Evolutionary conservation across 1,284 basidiomycete genomes (phyloP).

Genomic region (Ganoderma sinense): DNA sequence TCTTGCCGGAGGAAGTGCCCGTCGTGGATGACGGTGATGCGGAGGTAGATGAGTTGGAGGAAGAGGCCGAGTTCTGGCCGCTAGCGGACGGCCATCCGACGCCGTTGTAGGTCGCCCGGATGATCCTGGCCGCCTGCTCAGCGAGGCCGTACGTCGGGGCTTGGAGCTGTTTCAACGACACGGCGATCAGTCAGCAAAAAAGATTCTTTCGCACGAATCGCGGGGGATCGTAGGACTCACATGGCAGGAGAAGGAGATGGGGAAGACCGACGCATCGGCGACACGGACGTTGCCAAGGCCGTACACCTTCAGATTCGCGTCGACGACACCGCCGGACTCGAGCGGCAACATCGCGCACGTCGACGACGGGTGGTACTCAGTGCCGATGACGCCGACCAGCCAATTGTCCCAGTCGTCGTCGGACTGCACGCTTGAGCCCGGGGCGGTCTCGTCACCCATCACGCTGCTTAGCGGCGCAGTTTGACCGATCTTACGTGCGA

Average conservation of each 20-base stretch:
- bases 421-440: constrained; percentile 47
- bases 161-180: constrained; percentile 47
- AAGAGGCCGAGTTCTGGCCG: constrained; percentile 9
- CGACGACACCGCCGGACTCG: constrained; percentile 70
- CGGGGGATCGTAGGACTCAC: constrained; percentile 4
- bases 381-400: constrained; percentile 48
- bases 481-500: constrained; percentile 53
- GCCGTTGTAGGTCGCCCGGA: constrained; percentile 55
- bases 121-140: constrained; percentile 71
- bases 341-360: constrained; percentile 72
- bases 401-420: constrained; percentile 58
- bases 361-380: constrained; percentile 65
- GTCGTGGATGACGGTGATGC: constrained; percentile 5
- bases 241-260: constrained; percentile 59
- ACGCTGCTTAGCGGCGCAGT: constrained; percentile 47
- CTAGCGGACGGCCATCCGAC: constrained; percentile 35
- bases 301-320: constrained; percentile 67
- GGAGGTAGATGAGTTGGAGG: constrained; percentile 4
- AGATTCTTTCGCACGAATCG: not conserved
- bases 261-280: constrained; percentile 53
- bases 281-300: constrained; percentile 49
- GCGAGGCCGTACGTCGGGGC: constrained; percentile 74
- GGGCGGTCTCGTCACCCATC: constrained; percentile 46
- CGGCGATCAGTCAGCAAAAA: not conserved
- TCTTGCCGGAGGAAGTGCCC: constrained; percentile 9